Evolutionary conservation across 73 alveolate genomes (phyloP), one percentile per base, ranked within the genome.

Genomic region (Symbiodinium pilosum): DNA sequence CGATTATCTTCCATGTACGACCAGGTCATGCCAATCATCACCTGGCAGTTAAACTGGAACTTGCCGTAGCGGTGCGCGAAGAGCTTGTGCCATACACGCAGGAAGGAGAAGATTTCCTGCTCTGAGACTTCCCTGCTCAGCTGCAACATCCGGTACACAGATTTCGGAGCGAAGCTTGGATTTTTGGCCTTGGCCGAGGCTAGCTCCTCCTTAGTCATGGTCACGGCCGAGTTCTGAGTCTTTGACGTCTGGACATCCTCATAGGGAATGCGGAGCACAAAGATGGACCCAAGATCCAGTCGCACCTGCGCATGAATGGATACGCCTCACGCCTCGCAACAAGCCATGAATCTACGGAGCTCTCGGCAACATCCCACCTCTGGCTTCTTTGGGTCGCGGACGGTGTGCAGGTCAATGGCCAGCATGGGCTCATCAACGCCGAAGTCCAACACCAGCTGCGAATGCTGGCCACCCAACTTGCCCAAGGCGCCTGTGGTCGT

Each of bases 61-160:
- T 71, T n/a, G 44, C 85, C 85, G 43, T 71, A 71, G 85, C 85
- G 85, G 85, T 71, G 85, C 21, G 85, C 85, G 28, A 71, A 71
- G 47, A 71, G 85, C 43, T 71, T 71, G 85, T 71, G 85, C 85
- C 85, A 71, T 24, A 34, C 85, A 26, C 85, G 9, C 85, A 71
- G 85, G 85, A 71, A 71, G n/a, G 85, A 71, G 85, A 71, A 71
- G 85, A 71, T 43, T 43, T 71, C 43, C 43, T 36, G 41, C 43
- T 71, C 85, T 11, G 85, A 71, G 32, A 71, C 85, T 32, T 71
- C 43, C 11, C 43, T 14, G 26, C 43, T 24, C 8, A 59, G 77
- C 32, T 47, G 21, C 59, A 26, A 4, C 85, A 32, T 30, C 30
- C 85, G 85, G 43, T 34, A 71, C 11, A 71, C 21, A 34, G 85